Percentiles rank a stretch among this genome's conserved stretches.
Evolutionary conservation across 73 alveolate species (phyloP).

Genomic region (Uronychia setigera): DNA sequence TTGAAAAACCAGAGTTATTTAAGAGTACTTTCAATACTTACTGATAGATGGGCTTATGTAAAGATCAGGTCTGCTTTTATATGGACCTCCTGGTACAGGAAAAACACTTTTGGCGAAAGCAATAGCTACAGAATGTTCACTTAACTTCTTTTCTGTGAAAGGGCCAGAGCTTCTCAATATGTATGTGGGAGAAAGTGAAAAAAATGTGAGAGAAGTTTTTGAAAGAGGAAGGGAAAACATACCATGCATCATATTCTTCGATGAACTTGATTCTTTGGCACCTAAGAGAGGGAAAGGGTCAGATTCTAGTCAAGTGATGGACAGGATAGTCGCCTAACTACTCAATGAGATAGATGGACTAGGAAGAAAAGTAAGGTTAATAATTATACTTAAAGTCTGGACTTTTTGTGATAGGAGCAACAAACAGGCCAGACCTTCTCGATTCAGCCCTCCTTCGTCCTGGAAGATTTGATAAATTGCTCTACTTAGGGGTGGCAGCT

Average conservation of each 20-base stretch:
- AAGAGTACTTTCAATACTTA: too few relatives aligned
- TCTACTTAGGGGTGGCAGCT: conserved; percentile 83
- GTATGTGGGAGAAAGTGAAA: conserved; percentile 96
- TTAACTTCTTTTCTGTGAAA: conserved; percentile 93
- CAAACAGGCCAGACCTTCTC: conserved; percentile 93
- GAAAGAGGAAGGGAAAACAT: conserved; percentile 86
- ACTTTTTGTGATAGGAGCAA: conserved; percentile 91
- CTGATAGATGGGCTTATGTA: conserved; percentile 75
- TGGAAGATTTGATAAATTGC: conserved; percentile 92
- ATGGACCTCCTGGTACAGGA: conserved; percentile 98
- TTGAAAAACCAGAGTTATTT: conserved; percentile 81
- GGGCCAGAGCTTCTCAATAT: conserved; percentile 95
- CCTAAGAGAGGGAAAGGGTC: conserved; percentile 89
- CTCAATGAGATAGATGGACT: conserved; percentile 89
- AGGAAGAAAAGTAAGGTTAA: conserved; percentile 37
- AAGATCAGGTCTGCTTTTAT: conserved; percentile 90
- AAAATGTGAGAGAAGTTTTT: conserved; percentile 92
- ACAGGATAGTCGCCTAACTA: conserved; percentile 91
- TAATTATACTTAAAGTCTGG: conserved; percentile 15
- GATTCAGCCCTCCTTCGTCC: conserved; percentile 90
- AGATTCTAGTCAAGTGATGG: conserved; percentile 91
- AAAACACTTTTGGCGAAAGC: conserved; percentile 92
- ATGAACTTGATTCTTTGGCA: conserved; percentile 95
- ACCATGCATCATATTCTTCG: conserved; percentile 95
- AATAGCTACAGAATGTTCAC: conserved; percentile 82